Conservation (phyloP, 2,329 filamentous ascomycete genomes). For the Sporothrix pseudoabietina region DNA sequence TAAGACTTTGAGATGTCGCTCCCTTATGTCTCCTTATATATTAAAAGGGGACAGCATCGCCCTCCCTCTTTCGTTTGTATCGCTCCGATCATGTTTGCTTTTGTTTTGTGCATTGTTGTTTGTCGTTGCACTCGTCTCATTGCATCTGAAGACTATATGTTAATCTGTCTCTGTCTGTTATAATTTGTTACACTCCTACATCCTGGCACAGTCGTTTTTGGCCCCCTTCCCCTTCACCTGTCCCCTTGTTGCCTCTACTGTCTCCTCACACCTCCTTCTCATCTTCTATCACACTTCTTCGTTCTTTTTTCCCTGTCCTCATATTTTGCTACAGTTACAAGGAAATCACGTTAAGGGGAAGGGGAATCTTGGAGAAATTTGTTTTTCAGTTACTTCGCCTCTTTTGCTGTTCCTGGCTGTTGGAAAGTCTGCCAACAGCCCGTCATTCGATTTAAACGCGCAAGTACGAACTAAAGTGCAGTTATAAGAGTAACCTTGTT, state of each 20-base stretch:
- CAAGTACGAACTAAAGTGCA: neutral
- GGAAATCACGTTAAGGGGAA: neutral
- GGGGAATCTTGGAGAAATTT: neutral
- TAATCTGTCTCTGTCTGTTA: too few species aligned
- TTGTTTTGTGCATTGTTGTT: neutral
- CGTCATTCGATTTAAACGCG: neutral
- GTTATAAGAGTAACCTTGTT: neutral
- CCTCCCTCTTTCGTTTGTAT: conserved; percentile 18
- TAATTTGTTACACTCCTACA: neutral
- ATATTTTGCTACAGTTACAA: neutral
- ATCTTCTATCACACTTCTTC: neutral
- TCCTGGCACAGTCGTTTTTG: neutral
- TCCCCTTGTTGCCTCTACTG: neutral
- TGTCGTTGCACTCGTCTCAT: conserved; percentile 7
- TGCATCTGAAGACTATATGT: too few species aligned
- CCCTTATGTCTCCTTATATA: neutral
- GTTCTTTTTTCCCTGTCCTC: neutral
- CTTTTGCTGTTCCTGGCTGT: neutral
- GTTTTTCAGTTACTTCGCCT: neutral
- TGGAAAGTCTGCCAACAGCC: neutral
- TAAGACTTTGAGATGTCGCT: neutral
- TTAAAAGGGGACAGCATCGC: neutral
- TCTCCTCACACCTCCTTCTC: neutral
- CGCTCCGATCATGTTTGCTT: neutral
- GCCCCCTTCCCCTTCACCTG: conserved; percentile 3